These are phyloP conservation scores for Didymella pomorum DNA, from an alignment of 2,329 filamentous ascomycete species.

Conservation along the genomic window DNA sequence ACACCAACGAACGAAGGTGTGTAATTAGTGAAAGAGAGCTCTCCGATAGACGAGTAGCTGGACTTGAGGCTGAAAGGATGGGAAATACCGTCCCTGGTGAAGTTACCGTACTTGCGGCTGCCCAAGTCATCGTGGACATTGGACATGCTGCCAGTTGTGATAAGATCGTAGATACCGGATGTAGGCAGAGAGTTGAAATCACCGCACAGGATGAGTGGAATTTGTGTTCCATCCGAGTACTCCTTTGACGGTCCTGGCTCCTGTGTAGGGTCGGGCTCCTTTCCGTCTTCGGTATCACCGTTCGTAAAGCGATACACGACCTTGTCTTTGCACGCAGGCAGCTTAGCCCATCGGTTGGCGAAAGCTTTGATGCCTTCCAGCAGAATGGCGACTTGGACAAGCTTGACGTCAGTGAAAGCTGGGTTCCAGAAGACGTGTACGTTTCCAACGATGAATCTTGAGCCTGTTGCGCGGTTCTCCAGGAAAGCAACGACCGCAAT, in stretches of 20 bases:
- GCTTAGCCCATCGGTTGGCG: slow-evolving; percentile 83
- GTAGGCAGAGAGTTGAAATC: slow-evolving; percentile 93
- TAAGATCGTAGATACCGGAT: slow-evolving; percentile 90
- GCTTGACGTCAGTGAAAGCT: slow-evolving; percentile 88
- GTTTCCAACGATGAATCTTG: slow-evolving; percentile 90
- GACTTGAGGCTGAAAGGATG: slow-evolving; percentile 95
- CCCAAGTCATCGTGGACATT: slow-evolving; percentile 82
- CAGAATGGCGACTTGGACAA: slow-evolving; percentile 93
- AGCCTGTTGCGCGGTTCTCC: slow-evolving; percentile 89
- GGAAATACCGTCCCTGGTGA: slow-evolving; percentile 89
- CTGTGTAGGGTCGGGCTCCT: slow-evolving; percentile 61
- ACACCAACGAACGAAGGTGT: slow-evolving; percentile 91
- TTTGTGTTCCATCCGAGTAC: slow-evolving; percentile 84
- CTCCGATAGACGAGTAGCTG: slow-evolving; percentile 83
- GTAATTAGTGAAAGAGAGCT: slow-evolving; percentile 95
- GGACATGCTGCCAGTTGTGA: slow-evolving; percentile 79
- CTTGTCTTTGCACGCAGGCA: slow-evolving; percentile 84
- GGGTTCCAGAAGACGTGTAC: slow-evolving; percentile 97
- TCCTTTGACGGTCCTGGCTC: slow-evolving; percentile 83
- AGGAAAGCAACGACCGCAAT: slow-evolving; percentile 92
- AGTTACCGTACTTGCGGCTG: slow-evolving; percentile 87
- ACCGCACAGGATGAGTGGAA: slow-evolving; percentile 89
- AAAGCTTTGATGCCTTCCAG: slow-evolving; percentile 91
- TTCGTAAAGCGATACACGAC: slow-evolving; percentile 58
- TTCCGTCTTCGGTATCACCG: slow-evolving; percentile 59